Evolutionary conservation across 495 filamentous ascomycete genomes (phyloP), one percentile per base, ranked within the genome.

Genomic region (Wilcoxina mikolae): DNA sequence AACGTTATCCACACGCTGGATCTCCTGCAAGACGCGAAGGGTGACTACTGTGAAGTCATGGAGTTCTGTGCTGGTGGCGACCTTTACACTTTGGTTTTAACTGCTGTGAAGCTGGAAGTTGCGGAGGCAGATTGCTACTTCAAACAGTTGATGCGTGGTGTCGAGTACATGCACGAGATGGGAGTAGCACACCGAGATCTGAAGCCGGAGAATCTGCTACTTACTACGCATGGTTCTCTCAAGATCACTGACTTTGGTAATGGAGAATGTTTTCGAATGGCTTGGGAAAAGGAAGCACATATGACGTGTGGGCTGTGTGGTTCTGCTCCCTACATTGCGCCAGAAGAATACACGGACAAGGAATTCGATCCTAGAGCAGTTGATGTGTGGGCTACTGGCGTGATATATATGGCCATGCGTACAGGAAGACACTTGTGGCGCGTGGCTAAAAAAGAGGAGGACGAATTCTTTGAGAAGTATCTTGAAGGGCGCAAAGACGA

Each of bases 151-250:
- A 96, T 99, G 93, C 87, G 93, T 47, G 91, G 93, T 27, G 93
- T 99, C 41, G 89, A 96, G 68, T 99, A 99, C 68, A 87, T 99
- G 78, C 91, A 99, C 69, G 91, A 96, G 64, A 99, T 99, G 91
- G 91, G 91, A 22, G 91, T 99, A 33, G 90, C 91, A 7, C 91
- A 99, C 68, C 85, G 91, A 58, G 91, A 99, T 64, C 70, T 99
- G 27, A 99, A 99, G 70, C 91, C 91, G 24, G 91, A 99, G 69
- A 98, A 99, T 60, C 76, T 99, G 17, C 79, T 99, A 0, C 74
- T 99, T 25, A 99, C 93, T 18, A 89, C 84, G 2, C 85, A 86
- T 60, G 91, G 91, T 50, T 82, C 82, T n/a, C 76, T 99, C 58
- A 99, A 99, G 67, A 96, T 99, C 59, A 96, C 93, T 27, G 91